These are phyloP conservation scores for Neofusicoccum ribis DNA, from an alignment of 2,329 filamentous ascomycete genomes.

Conservation along the genomic window DNA sequence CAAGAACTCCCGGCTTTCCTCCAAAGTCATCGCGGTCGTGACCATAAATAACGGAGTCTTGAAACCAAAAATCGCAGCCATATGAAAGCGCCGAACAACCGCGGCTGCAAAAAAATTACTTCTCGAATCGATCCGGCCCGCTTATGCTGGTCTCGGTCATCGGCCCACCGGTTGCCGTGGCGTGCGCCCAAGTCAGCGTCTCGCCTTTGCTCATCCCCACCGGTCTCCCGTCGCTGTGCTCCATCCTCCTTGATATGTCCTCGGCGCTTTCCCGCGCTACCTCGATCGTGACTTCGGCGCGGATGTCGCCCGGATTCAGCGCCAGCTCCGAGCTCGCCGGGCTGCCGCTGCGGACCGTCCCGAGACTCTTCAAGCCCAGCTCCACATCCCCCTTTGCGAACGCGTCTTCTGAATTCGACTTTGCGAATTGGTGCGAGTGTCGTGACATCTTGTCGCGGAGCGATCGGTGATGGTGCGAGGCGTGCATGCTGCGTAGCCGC, in stretches of 20 bases:
- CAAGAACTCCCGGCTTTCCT: not conserved
- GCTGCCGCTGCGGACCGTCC: conserved; percentile 2
- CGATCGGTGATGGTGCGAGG: not conserved
- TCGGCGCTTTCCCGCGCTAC: conserved; percentile 1
- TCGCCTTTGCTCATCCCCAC: conserved; percentile 2
- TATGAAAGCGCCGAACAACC: not conserved
- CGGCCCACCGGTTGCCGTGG: not conserved
- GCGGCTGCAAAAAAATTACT: not conserved
- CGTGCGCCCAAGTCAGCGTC: conserved; percentile 1
- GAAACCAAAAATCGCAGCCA: too few relatives aligned
- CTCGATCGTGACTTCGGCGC: conserved; percentile 6
- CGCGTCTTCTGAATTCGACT: not conserved
- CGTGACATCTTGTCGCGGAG: not conserved
- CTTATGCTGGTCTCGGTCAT: conserved; percentile 11
- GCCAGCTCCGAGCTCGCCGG: conserved; percentile 4
- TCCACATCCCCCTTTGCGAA: conserved; percentile 5
- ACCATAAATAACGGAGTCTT: too few relatives aligned
- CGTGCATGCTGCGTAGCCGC: not conserved
- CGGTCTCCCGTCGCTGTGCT: not conserved
- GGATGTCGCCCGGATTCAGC: conserved; percentile 10
- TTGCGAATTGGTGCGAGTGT: not conserved
- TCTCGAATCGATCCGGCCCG: conserved; percentile 1
- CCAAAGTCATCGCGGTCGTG: not conserved
- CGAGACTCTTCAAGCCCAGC: not conserved
- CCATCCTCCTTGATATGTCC: not conserved